phyloP scores from a whole-genome alignment of 2,329 filamentous ascomycete genomes.

The Alternaria triticimaculans region DNA sequence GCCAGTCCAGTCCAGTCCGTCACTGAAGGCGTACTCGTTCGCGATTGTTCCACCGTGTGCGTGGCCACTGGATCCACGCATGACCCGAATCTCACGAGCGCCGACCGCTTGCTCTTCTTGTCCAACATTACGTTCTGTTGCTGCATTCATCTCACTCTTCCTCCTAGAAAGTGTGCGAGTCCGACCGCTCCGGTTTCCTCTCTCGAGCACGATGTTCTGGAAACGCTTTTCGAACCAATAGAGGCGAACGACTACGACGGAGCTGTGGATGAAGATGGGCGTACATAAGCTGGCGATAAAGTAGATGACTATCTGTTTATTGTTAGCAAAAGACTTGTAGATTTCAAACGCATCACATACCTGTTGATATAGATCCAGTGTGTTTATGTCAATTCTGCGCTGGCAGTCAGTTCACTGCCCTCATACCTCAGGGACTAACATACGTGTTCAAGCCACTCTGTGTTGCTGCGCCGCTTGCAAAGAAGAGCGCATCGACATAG shows the following conservation, averaged over 20 bases:
- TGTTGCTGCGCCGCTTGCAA: conserved; percentile 83
- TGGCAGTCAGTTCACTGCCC: conserved; percentile 21
- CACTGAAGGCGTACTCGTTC: conserved; percentile 49
- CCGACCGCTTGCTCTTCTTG: conserved; percentile 69
- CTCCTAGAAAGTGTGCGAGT: conserved; percentile 67
- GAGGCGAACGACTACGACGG: conserved; percentile 87
- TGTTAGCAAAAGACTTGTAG: neutral
- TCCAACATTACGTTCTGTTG: conserved; percentile 52
- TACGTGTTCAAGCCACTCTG: conserved; percentile 91
- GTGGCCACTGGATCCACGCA: conserved; percentile 63
- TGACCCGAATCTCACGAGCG: conserved; percentile 69
- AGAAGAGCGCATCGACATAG: conserved; percentile 90
- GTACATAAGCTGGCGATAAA: conserved; percentile 47
- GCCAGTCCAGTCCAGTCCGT: conserved; percentile 50
- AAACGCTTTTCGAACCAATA: conserved; percentile 99
- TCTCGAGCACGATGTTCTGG: conserved; percentile 79
- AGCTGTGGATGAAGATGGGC: conserved; percentile 59
- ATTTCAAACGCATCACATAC: neutral
- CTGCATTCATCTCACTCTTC: conserved; percentile 55
- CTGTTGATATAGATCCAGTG: conserved; percentile 58
- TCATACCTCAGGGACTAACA: conserved; percentile 12
- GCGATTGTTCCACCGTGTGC: conserved; percentile 67
- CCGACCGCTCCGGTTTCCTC: conserved; percentile 62
- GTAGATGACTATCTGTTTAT: conserved; percentile 51
- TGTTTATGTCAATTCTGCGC: conserved; percentile 56